Evolutionary conservation across 2,329 filamentous ascomycete genomes (phyloP).

Genomic region (Aspergillus hiratsukae): DNA sequence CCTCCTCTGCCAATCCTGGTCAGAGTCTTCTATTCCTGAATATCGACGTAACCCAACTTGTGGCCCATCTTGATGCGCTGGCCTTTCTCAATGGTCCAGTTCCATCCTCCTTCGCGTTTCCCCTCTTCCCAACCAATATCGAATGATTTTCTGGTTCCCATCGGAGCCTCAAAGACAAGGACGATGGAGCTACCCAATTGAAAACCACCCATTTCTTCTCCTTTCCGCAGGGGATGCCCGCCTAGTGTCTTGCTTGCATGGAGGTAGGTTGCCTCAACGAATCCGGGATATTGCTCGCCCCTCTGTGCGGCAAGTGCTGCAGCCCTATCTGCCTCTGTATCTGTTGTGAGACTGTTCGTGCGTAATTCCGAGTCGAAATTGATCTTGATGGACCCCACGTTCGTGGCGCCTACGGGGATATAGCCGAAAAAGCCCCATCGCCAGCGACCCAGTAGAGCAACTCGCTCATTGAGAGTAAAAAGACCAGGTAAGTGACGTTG

Average conservation of each 20-base stretch:
- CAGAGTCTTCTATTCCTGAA: constrained; percentile 10
- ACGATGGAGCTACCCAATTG: constrained; percentile 93
- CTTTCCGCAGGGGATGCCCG: constrained; percentile 76
- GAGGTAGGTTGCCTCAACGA: constrained; percentile 84
- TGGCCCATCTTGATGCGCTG: constrained; percentile 87
- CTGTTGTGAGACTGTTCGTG: constrained; percentile 85
- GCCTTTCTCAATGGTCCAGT: constrained; percentile 82
- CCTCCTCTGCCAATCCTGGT: neutral
- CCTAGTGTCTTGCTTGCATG: constrained; percentile 70
- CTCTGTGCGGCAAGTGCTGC: constrained; percentile 71
- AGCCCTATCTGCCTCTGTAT: constrained; percentile 83
- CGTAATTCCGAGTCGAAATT: constrained; percentile 95
- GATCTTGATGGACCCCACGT: constrained; percentile 92
- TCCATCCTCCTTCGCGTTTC: constrained; percentile 65
- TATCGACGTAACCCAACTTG: constrained; percentile 67
- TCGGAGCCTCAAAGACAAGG: constrained; percentile 90
- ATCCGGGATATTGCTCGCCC: constrained; percentile 84
- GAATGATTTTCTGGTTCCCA: constrained; percentile 52
- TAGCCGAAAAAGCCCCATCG: constrained; percentile 97
- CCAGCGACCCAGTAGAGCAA: constrained; percentile 90
- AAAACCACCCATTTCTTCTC: constrained; percentile 98
- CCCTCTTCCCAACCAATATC: constrained; percentile 58
- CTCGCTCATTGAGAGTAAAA: constrained; percentile 94
- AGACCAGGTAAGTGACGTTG: constrained; percentile 88
- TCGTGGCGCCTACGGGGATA: constrained; percentile 92